phyloP scores from a whole-genome alignment of 2,329 filamentous ascomycete genomes.

The Lasiodiplodia sp. region DNA sequence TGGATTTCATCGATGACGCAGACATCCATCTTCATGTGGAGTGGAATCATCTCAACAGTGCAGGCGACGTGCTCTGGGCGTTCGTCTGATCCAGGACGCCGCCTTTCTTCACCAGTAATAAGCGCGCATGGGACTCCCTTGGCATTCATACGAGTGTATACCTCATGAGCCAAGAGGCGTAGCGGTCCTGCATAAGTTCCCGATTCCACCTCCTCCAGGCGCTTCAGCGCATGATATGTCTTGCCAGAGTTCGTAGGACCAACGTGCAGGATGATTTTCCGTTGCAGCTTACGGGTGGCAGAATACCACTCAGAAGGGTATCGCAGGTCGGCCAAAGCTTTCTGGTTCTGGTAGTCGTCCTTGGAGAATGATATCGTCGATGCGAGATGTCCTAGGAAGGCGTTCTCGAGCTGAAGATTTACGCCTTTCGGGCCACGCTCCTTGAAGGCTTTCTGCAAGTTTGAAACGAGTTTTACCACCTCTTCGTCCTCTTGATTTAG shows the following conservation, averaged over 20 bases:
- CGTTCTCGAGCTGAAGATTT: conserved; percentile 66
- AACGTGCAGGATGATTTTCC: conserved; percentile 90
- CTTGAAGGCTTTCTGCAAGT: conserved; percentile 27
- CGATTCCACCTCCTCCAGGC: conserved; percentile 75
- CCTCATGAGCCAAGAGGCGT: conserved; percentile 87
- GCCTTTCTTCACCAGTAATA: conserved; percentile 89
- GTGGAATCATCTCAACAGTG: conserved; percentile 88
- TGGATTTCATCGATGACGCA: conserved; percentile 98
- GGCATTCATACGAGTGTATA: conserved; percentile 85
- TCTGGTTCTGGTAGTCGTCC: conserved; percentile 48
- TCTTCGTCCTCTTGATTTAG: neutral
- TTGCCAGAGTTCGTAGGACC: conserved; percentile 98
- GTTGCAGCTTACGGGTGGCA: conserved; percentile 77
- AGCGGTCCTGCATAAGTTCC: conserved; percentile 93
- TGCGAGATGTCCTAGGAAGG: conserved; percentile 63
- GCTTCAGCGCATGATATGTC: conserved; percentile 91
- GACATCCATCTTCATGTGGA: conserved; percentile 74
- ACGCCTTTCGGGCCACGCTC: conserved; percentile 52
- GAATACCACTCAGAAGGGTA: conserved; percentile 94
- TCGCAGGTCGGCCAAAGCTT: conserved; percentile 76
- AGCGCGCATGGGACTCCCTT: conserved; percentile 80
- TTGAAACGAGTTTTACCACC: neutral
- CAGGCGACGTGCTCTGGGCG: conserved; percentile 67
- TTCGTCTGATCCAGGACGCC: conserved; percentile 65
- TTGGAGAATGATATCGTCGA: conserved; percentile 43